Evolutionary conservation across 768 basidiomycete genomes (phyloP), one percentile per base, ranked within the genome.

Genomic region (Podaxis sp.): DNA sequence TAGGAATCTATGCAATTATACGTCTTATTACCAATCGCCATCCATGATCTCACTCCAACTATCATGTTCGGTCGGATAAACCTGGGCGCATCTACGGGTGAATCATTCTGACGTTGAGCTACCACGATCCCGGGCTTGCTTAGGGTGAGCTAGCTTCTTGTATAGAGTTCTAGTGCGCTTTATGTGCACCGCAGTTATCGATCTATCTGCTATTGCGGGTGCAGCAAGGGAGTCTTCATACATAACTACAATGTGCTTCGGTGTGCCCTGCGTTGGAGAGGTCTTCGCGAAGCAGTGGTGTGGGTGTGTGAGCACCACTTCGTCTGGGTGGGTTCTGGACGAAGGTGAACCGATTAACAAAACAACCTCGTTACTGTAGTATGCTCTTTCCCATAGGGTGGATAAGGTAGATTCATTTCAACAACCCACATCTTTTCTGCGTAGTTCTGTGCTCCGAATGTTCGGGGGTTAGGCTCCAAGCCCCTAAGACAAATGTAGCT

Each of bases 71-170:
- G 37, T 57, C 65, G 65, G 65, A 66, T 22, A 64, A 66, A 64
- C 55, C 25, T 55, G 63, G 65, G 65, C 36, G 55, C 43, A 52
- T 56, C 29, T 43, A 49, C 65, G 65, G 65, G 36, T 53, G 53
- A 53, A 53, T 43, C 57, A 24, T 55, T 55, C 22, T 50, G 12
- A 24, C 11, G 24, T 9, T 24, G 11, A 41, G 36, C 36, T 12
- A 55, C 19, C 22, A 50, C 4, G 12, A 50, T 33, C 8, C 8
- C 49, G 24, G 19, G 49, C 38, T 17, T 37, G 54, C 38, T 38
- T 22, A 11, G 17, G 19, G 36, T 22, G 49, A 25, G 49, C 3
- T 25, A 50, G 9, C 49, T 50, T 22, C 13, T 5, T 19, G 19
- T 49, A 1, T 13, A 24, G 24, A 22, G 24, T 24, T 50, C 6